Conservation (phyloP, 495 filamentous ascomycete genomes). For the Amphirosellinia nigrospora region DNA sequence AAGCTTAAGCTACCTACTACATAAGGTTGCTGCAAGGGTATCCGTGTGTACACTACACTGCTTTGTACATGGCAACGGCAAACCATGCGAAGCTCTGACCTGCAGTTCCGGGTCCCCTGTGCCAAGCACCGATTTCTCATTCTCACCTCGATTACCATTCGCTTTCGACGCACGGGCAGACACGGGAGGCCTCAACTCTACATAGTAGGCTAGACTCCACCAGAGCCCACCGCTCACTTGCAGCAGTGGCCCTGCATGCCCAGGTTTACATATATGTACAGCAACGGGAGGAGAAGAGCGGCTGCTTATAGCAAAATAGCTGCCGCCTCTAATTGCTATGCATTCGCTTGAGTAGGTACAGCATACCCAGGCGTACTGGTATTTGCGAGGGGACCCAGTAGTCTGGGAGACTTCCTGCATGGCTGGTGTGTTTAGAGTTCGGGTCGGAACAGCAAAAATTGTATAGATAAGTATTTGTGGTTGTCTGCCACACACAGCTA, state of each 20-base stretch:
- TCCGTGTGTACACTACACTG: too few relatives aligned
- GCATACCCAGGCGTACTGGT: not conserved
- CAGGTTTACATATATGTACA: not conserved
- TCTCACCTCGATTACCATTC: conserved; percentile 17
- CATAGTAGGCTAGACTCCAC: conserved; percentile 22
- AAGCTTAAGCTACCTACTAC: conserved; percentile 1
- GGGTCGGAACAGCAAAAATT: not conserved
- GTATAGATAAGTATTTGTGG: too few relatives aligned
- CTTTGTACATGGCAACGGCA: conserved; percentile 8
- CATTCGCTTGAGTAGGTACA: not conserved
- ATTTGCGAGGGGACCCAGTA: conserved; percentile 15
- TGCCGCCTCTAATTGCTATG: not conserved
- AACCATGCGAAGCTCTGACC: conserved; percentile 19
- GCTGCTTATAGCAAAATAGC: conserved; percentile 10
- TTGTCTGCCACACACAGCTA: too few relatives aligned
- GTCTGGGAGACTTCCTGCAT: conserved; percentile 16
- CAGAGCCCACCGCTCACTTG: conserved; percentile 10
- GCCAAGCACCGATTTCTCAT: conserved; percentile 19
- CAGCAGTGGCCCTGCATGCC: conserved; percentile 16
- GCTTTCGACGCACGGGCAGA: conserved; percentile 14
- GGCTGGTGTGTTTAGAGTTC: not conserved
- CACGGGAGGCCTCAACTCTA: conserved; percentile 24
- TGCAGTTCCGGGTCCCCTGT: conserved; percentile 15
- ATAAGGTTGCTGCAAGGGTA: conserved; percentile 2
- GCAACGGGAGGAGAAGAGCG: conserved; percentile 12